Conservation (phyloP, 495 filamentous ascomycete genomes). For the Pyrenula aspistea region DNA sequence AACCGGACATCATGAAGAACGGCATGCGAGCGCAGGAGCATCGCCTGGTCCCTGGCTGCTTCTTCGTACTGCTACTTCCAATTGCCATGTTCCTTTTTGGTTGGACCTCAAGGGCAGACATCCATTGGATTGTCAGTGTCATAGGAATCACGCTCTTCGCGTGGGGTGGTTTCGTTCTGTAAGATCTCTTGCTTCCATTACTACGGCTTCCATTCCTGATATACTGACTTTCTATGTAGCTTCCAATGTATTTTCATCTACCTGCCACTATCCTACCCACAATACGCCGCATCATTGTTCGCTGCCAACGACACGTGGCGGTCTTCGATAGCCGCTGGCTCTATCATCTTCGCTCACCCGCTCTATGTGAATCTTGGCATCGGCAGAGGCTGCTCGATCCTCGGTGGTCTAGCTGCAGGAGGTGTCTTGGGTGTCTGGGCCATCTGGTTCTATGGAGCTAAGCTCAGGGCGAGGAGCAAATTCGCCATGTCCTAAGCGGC, state of each 20-base stretch:
- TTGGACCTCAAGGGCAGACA: conserved; percentile 40
- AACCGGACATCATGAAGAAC: conserved; percentile 29
- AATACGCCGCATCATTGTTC: conserved; percentile 50
- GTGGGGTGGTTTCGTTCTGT: conserved; percentile 13
- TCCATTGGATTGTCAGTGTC: conserved; percentile 51
- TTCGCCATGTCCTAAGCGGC: conserved; percentile 20
- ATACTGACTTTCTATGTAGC: background rate
- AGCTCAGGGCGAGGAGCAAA: conserved; percentile 24
- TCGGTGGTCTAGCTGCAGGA: conserved; percentile 42
- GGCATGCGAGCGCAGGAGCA: conserved; percentile 26
- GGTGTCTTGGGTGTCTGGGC: conserved; percentile 43
- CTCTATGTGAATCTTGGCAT: conserved; percentile 47
- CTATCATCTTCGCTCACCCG: conserved; percentile 43
- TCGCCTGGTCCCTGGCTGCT: conserved; percentile 40
- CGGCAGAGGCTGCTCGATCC: conserved; percentile 37
- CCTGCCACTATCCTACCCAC: conserved; percentile 47
- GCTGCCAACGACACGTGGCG: conserved; percentile 51
- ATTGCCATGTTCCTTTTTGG: conserved; percentile 53
- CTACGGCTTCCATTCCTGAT: background rate
- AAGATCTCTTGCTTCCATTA: background rate
- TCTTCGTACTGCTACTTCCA: conserved; percentile 19
- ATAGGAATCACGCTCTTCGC: conserved; percentile 48
- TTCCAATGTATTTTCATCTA: conserved; percentile 58
- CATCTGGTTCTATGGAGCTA: conserved; percentile 36
- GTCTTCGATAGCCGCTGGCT: conserved; percentile 41